Conservation (phyloP, 2,329 filamentous ascomycete genomes). For the Penicillium glabrum region DNA sequence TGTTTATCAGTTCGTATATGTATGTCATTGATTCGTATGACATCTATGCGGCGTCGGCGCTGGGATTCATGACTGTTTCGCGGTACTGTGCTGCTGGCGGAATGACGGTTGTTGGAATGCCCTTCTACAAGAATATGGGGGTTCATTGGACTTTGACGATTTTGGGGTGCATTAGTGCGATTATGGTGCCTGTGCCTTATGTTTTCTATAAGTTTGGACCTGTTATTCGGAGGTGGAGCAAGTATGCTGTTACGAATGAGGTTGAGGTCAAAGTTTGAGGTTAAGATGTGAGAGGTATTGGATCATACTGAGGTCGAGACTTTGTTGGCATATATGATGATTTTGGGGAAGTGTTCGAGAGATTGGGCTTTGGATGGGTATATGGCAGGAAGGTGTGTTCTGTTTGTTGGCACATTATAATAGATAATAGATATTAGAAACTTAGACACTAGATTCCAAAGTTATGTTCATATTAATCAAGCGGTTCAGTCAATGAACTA, state of each 20-base stretch:
- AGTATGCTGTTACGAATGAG: constrained; percentile 17
- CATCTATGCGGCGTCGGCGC: constrained; percentile 51
- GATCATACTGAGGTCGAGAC: accelerated
- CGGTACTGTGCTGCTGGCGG: constrained; percentile 44
- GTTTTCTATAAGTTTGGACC: constrained; percentile 25
- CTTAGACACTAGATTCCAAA: too few relatives aligned
- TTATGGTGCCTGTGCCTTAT: constrained; percentile 47
- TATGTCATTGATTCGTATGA: constrained; percentile 62
- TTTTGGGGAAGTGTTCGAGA: neutral
- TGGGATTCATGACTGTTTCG: constrained; percentile 46
- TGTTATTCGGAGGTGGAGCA: constrained; percentile 22
- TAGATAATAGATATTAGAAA: neutral
- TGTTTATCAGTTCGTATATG: constrained; percentile 55
- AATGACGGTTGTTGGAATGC: constrained; percentile 36
- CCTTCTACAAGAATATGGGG: constrained; percentile 45
- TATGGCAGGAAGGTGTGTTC: too few relatives aligned
- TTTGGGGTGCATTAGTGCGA: constrained; percentile 37
- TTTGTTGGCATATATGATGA: neutral
- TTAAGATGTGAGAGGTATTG: neutral
- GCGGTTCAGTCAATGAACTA: neutral
- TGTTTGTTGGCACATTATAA: neutral
- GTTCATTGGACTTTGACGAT: constrained; percentile 47
- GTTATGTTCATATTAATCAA: too few relatives aligned
- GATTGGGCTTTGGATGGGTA: neutral
- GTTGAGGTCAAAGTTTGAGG: constrained; percentile 3